Evolutionary conservation across 1,139 yeast species (phyloP).

Genomic region (Scheffersomyces quercinus): DNA sequence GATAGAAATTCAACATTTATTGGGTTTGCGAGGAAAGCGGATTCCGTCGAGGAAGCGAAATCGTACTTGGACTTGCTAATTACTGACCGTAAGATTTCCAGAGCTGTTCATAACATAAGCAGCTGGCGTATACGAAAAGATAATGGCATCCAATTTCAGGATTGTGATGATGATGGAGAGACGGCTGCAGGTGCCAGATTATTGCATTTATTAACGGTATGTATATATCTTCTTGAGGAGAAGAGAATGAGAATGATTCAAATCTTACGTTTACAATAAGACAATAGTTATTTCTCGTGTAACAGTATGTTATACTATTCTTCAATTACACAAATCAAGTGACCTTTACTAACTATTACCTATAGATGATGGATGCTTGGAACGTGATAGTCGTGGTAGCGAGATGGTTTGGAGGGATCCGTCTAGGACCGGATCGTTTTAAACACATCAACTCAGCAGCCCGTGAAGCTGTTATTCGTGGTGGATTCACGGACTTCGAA

Average conservation of each 20-base stretch:
- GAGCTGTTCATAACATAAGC: conserved; percentile 78
- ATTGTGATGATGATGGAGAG: conserved; percentile 97
- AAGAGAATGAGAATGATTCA: background rate
- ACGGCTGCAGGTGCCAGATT: conserved; percentile 93
- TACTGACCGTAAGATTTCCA: conserved; percentile 64
- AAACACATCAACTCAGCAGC: conserved; percentile 91
- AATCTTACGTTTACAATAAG: background rate
- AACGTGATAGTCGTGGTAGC: conserved; percentile 85
- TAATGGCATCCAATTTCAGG: conserved; percentile 63
- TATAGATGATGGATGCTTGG: conserved; percentile 72
- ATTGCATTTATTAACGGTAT: conserved; percentile 70
- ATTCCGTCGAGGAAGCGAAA: conserved; percentile 65
- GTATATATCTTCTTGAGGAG: conserved; percentile 16
- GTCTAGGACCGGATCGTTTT: conserved; percentile 90
- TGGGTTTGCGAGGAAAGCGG: conserved; percentile 67
- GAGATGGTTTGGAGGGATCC: conserved; percentile 94
- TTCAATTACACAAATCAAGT: background rate
- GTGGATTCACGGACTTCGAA: conserved; percentile 43
- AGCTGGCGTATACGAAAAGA: conserved; percentile 74
- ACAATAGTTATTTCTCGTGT: background rate
- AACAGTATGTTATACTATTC: background rate
- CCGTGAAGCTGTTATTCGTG: conserved; percentile 74
- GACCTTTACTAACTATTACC: conserved; percentile 23
- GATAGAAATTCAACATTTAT: conserved; percentile 88
- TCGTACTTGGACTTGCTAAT: conserved; percentile 51